Evolutionary conservation across 257 asterid species (phyloP), one percentile per base, ranked within the genome.

Genomic region (Catharanthus roseus): DNA sequence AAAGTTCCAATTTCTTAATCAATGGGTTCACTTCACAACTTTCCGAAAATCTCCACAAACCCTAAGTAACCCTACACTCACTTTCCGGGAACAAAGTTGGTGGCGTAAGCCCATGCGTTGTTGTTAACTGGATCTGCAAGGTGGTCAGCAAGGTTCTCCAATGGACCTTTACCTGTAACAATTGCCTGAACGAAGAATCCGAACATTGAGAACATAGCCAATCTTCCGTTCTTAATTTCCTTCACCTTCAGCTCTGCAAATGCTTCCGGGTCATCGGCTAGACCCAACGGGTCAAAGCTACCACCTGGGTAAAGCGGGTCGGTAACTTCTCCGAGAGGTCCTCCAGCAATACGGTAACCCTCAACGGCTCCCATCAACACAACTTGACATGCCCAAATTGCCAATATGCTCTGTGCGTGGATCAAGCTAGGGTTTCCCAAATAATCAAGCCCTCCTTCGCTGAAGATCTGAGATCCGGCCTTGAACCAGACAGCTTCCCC

Each of bases 401-500:
- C 96, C 82, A 89, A 75, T 74, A 89, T 89, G 80, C 91, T 87
- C 77, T 87, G 91, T 0, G 96, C 91, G n/a, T 89, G 96, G 73
- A 89, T 67, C 86, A 89, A 69, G 78, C 90, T 86, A 1, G 92
- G 92, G 90, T 86, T 89, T 4, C 96, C 95, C 85, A 89, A 77
- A 44, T 86, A 88, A 82, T 86, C 88, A 42, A 88, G 85, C 0
- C 95, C 95, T 28, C 95, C 95, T 51, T 86, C 90, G 60, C 86
- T 80, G 76, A 88, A 88, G 80, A 88, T 88, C 64, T 86, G 90
- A 0, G 92, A 47, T 2, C 96, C 92, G 5, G 96, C 96, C 82
- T 89, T 89, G 86, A 89, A 87, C 96, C 91, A 89, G 0, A 89
- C 91, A 1, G 96, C 96, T 71, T 89, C 96, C 0, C 96, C 93